phyloP scores from a whole-genome alignment of 192 early-diverging fungal species.

The Dissophora globulifera region DNA sequence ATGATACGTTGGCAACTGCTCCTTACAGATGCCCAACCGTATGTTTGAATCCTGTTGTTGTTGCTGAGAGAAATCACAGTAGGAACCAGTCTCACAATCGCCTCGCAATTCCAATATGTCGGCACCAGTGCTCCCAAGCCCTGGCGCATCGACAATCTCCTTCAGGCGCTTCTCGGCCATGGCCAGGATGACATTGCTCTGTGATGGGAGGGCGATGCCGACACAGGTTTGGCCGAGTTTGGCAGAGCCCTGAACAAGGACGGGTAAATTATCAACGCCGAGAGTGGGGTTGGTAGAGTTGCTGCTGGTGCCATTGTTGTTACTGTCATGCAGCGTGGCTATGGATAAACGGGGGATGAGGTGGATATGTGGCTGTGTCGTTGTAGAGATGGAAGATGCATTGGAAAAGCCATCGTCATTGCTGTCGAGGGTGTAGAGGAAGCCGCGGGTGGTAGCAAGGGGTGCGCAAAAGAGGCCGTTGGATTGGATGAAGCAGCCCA shows the following conservation, averaged over 20 bases:
- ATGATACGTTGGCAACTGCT: constrained; percentile 36
- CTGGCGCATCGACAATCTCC: constrained; percentile 5
- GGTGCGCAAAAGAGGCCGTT: constrained; percentile 34
- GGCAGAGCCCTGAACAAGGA: constrained; percentile 3
- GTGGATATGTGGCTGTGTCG: neutral
- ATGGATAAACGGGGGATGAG: constrained; percentile 22
- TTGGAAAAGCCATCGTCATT: neutral
- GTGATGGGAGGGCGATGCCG: constrained; percentile 1
- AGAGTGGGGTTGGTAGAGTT: neutral
- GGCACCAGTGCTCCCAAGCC: constrained; percentile 10
- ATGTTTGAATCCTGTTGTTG: neutral
- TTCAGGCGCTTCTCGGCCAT: constrained; percentile 26
- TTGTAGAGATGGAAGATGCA: constrained; percentile 16
- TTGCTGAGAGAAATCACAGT: constrained; percentile 16
- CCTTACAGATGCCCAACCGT: constrained; percentile 11
- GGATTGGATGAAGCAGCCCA: constrained; percentile 36
- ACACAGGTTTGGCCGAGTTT: constrained; percentile 21
- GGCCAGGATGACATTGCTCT: constrained; percentile 5
- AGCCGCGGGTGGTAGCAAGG: constrained; percentile 37
- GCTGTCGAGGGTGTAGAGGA: constrained; percentile 31
- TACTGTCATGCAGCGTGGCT: neutral
- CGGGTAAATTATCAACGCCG: constrained; percentile 18
- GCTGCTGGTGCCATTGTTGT: neutral
- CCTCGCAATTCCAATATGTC: constrained; percentile 14
- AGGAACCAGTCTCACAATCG: constrained; percentile 32